Base-by-base conservation (phyloP, 345 rosid genomes). In the Diplotaxis tenuifolia region DNA sequence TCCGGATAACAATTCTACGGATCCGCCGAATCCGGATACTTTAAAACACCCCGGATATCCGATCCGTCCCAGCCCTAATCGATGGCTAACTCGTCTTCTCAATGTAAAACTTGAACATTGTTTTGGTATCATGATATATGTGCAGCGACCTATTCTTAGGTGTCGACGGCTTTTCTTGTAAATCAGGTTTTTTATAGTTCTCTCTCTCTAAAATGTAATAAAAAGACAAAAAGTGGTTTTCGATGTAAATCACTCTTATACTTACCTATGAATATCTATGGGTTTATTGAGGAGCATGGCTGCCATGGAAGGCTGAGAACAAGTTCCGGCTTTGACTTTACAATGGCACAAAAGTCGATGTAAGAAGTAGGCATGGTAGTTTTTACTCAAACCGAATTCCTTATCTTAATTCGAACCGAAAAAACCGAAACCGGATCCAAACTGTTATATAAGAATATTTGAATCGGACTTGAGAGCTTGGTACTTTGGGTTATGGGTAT, bases 311-410 rank as follows among this genome's bases (percentile, higher is more conserved):
- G 71, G 61, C 32, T 49, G 63, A 80, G 85, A 83, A 86, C 81
- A 79, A 75, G 85, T 73, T 86, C 81, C 67, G 66, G 71, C 82
- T 83, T 86, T 88, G 94, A 91, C 97, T 86, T 86, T 71, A 74
- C 0, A 53, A 20, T 76, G 80, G 70, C 78, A 45, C 72, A 79
- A 68, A 62, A 60, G 63, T 68, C 78, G 79, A 75, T 71, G 75
- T 62, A 15, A 65, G 75, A 45, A n/a, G n/a, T n/a, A n/a, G n/a
- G n/a, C n/a, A n/a, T n/a, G n/a, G n/a, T n/a, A n/a, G n/a, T n/a
- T n/a, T n/a, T n/a, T n/a, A n/a, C n/a, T n/a, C n/a, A n/a, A n/a
- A n/a, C n/a, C n/a, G n/a, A n/a, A n/a, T n/a, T n/a, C n/a, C n/a
- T n/a, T n/a, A n/a, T n/a, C n/a, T n/a, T n/a, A n/a, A n/a, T n/a